These are phyloP conservation scores for Diaporthe velutina DNA, from an alignment of 2,329 filamentous ascomycete genomes.

Conservation along the genomic window DNA sequence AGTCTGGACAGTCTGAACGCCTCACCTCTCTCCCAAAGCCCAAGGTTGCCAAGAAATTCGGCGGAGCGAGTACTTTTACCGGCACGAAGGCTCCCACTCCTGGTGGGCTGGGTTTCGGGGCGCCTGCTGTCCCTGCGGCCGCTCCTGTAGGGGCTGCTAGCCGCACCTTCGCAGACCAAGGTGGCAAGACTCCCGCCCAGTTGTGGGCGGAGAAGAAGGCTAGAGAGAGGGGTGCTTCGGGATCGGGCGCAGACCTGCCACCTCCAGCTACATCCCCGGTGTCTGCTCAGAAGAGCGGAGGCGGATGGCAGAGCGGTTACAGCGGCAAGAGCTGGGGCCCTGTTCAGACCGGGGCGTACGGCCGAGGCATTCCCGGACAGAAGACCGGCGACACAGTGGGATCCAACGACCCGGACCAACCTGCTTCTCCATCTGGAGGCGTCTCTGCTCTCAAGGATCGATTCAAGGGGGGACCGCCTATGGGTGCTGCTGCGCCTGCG, in stretches of 20 bases:
- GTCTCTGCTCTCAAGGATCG: conserved; percentile 84
- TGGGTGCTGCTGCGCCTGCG: conserved; percentile 63
- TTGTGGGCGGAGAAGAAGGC: conserved; percentile 98
- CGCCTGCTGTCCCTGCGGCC: conserved; percentile 70
- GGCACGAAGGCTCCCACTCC: conserved; percentile 93
- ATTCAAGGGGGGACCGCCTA: conserved; percentile 82
- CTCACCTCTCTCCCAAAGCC: conserved; percentile 92
- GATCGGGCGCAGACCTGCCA: conserved; percentile 59
- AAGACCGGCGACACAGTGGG: conserved; percentile 69
- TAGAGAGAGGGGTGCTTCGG: conserved; percentile 72
- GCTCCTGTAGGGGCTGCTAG: conserved; percentile 83
- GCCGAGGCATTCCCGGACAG: conserved; percentile 73
- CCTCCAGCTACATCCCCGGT: conserved; percentile 66
- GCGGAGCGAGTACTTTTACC: conserved; percentile 77
- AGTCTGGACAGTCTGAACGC: conserved; percentile 75
- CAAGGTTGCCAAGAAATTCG: conserved; percentile 93
- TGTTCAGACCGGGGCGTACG: conserved; percentile 81
- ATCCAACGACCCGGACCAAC: conserved; percentile 62
- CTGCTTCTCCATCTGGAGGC: conserved; percentile 71
- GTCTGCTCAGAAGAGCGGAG: conserved; percentile 78
- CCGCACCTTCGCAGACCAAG: conserved; percentile 93
- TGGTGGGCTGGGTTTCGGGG: conserved; percentile 71
- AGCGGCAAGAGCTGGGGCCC: conserved; percentile 90
- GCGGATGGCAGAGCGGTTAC: conserved; percentile 93
- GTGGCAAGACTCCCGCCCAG: conserved; percentile 96